phyloP scores from a whole-genome alignment of 1,284 basidiomycete genomes.

The Tilletia caries region DNA sequence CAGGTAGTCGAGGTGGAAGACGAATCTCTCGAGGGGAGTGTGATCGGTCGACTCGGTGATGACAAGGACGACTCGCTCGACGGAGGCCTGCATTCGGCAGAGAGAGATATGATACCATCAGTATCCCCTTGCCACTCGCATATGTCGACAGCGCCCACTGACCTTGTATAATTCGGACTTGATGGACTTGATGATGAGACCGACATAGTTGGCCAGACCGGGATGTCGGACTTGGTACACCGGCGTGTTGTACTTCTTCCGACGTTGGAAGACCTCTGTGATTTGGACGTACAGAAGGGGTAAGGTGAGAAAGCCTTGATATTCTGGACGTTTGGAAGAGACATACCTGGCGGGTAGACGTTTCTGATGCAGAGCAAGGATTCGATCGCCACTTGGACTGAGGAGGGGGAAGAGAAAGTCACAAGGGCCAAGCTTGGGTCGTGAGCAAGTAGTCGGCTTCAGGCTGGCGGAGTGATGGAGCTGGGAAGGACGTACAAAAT shows the following conservation, averaged over 20 bases:
- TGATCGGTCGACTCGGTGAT: not conserved
- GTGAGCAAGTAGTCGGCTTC: not conserved
- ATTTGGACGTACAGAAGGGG: not conserved
- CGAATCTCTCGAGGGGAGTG: slow-evolving; percentile 11
- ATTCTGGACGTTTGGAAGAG: not conserved
- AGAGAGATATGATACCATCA: not conserved
- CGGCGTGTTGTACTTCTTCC: slow-evolving; percentile 14
- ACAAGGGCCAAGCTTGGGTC: not conserved
- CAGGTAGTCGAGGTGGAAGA: slow-evolving; percentile 13
- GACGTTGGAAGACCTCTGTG: slow-evolving; percentile 8
- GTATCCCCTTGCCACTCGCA: not conserved
- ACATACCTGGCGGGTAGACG: slow-evolving; percentile 12
- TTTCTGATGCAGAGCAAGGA: slow-evolving; percentile 6
- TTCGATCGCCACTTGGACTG: slow-evolving; percentile 9
- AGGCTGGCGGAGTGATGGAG: not conserved
- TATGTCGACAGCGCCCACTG: not conserved
- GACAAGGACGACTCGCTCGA: slow-evolving; percentile 4
- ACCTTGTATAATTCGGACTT: slow-evolving; percentile 10
- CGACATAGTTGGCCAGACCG: slow-evolving; percentile 11
- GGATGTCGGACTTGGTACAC: slow-evolving; percentile 12
- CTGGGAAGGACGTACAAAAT: not conserved
- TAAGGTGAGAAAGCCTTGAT: not conserved
- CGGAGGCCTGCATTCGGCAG: not conserved
- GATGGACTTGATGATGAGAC: slow-evolving; percentile 11
- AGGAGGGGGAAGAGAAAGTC: not conserved